Conservation (phyloP, 176 grass and related monocot species). For the Triticum monococcum region DNA sequence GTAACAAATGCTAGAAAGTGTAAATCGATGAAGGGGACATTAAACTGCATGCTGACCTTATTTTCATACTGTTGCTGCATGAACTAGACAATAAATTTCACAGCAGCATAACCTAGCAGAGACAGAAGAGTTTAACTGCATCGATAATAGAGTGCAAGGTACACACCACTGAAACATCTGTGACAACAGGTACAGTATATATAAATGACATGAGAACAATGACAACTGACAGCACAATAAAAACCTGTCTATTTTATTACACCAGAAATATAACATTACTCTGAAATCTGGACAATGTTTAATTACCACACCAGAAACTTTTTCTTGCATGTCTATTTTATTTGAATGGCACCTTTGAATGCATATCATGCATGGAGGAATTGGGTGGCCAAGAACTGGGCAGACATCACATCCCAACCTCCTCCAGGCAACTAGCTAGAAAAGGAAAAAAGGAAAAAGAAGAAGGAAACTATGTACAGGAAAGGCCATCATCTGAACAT, state of each 20-base stretch:
- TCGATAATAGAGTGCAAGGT: not conserved
- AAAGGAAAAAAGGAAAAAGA: not conserved
- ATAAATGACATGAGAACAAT: not conserved
- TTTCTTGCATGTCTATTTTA: conserved; percentile 33
- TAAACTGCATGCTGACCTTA: conserved; percentile 13
- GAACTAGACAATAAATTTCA: not conserved
- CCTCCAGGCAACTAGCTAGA: conserved; percentile 41
- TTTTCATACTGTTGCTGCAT: not conserved
- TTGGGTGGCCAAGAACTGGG: conserved; percentile 34
- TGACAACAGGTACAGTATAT: not conserved
- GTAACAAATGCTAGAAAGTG: not conserved
- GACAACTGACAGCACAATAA: conserved; percentile 2
- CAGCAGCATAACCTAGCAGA: conserved; percentile 4
- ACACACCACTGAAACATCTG: not conserved
- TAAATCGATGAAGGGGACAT: not conserved
- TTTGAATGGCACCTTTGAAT: conserved; percentile 47
- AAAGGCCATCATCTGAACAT: conserved; percentile 47
- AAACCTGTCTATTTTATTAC: conserved; percentile 6
- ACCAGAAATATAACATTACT: conserved; percentile 14
- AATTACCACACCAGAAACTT: conserved; percentile 14
- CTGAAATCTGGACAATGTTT: conserved; percentile 36
- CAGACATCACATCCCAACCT: conserved; percentile 35
- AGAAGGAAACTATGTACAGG: conserved; percentile 40
- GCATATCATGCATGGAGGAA: conserved; percentile 36
- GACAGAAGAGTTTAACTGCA: not conserved